Evolutionary conservation across 2,329 filamentous ascomycete genomes (phyloP).

Genomic region (Hirsutella thompsonii): DNA sequence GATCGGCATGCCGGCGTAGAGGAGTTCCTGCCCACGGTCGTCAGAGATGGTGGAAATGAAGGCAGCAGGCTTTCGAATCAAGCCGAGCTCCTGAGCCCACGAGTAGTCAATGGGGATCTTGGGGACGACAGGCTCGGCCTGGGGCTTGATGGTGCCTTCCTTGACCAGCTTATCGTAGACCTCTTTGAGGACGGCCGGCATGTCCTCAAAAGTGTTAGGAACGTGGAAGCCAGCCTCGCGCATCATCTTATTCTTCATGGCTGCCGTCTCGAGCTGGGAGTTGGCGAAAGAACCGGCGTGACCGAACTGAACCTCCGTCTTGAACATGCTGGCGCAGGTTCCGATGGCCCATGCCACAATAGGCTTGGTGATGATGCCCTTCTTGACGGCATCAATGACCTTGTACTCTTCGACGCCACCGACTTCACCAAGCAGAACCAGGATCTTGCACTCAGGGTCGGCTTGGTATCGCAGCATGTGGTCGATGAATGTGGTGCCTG

Average conservation of each 20-base stretch:
- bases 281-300: slow-evolving; percentile 98
- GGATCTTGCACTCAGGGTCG: slow-evolving; percentile 95
- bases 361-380: slow-evolving; percentile 90
- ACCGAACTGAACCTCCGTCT: slow-evolving; percentile 99
- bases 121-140: slow-evolving; percentile 80
- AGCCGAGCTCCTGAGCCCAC: slow-evolving; percentile 97
- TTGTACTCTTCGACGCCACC: slow-evolving; percentile 99
- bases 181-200: slow-evolving; percentile 60
- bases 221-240: slow-evolving; percentile 88
- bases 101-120: slow-evolving; percentile 99
- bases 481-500: slow-evolving; percentile 98
- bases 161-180: slow-evolving; percentile 86
- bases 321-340: slow-evolving; percentile 99
- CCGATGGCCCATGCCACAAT: slow-evolving; percentile 99
- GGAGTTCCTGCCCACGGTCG: slow-evolving; percentile 96
- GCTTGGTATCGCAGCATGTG: slow-evolving; percentile 93
- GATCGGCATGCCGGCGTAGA: slow-evolving; percentile 98
- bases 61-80: slow-evolving; percentile 97
- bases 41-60: slow-evolving; percentile 99
- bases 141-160: slow-evolving; percentile 72
- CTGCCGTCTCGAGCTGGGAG: slow-evolving; percentile 96
- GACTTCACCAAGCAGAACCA: slow-evolving; percentile 91
- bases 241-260: slow-evolving; percentile 95
- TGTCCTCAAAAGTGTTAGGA: slow-evolving; percentile 92
- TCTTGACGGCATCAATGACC: slow-evolving; percentile 95